Percentiles rank a stretch among this genome's conserved stretches.
Conservation (phyloP, 2,329 filamentous ascomycete species). For the Colletotrichum tropicicola region DNA sequence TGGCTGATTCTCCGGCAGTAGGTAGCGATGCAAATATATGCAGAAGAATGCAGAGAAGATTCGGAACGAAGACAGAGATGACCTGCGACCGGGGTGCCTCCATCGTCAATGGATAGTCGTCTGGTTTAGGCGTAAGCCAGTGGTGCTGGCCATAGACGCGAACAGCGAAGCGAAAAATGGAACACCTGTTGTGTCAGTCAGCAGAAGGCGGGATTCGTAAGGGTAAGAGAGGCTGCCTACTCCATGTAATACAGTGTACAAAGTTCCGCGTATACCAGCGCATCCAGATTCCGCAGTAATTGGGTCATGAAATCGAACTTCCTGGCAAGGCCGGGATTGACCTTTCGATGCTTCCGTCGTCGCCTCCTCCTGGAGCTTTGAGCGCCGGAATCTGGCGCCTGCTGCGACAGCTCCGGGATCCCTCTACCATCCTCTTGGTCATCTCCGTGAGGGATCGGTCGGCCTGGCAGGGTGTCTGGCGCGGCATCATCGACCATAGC, state of each 20-base stretch:
- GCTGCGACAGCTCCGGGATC: conserved; percentile 7
- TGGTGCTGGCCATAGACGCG: conserved; percentile 68
- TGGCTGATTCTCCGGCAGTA: conserved; percentile 65
- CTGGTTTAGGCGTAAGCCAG: conserved; percentile 71
- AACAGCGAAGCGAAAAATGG: conserved; percentile 69
- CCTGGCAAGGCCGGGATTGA: conserved; percentile 56
- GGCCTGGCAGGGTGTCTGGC: conserved; percentile 49
- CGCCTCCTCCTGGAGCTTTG: conserved; percentile 40
- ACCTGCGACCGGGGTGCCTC: conserved; percentile 66
- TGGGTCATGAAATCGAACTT: conserved; percentile 70
- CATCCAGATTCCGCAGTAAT: conserved; percentile 69
- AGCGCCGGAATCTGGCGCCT: conserved; percentile 16
- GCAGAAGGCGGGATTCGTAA: conserved; percentile 3
- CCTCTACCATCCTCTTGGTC: conserved; percentile 30
- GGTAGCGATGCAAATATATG: conserved; percentile 66
- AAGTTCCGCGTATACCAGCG: conserved; percentile 70
- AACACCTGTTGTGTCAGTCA: conserved; percentile 59
- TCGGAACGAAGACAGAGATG: conserved; percentile 65
- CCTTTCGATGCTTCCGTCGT: conserved; percentile 46
- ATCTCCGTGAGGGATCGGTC: conserved; percentile 33
- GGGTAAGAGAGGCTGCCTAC: conserved; percentile 49
- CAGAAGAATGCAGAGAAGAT: conserved; percentile 67
- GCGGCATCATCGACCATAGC: conserved; percentile 63
- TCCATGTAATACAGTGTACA: conserved; percentile 77
- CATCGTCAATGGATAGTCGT: conserved; percentile 62